These are phyloP conservation scores for Pythium utonaiense DNA, from an alignment of 352 stramenopile genomes.

Conservation along the genomic window DNA sequence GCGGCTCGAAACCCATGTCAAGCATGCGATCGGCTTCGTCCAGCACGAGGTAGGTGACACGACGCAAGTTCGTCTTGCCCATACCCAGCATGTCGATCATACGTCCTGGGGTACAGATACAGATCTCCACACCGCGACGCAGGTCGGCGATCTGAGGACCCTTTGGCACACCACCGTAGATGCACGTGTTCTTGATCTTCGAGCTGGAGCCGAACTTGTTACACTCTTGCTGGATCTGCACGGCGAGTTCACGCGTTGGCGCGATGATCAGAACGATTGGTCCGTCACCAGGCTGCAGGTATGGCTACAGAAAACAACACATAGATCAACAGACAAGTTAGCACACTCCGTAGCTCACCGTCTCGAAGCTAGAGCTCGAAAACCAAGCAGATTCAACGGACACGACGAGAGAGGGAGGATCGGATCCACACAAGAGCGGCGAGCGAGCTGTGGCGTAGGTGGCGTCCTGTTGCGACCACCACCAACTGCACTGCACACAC, in stretches of 20 bases:
- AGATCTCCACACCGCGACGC: constrained; percentile 77
- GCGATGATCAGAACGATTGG: constrained; percentile 98
- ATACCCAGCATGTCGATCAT: constrained; percentile 98
- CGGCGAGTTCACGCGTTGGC: constrained; percentile 97
- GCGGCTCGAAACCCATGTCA: constrained; percentile 94
- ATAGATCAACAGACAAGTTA: constrained; percentile 29
- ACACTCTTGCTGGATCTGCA: constrained; percentile 99
- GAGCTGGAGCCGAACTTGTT: constrained; percentile 97
- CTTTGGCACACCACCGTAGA: constrained; percentile 99
- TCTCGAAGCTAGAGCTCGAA: constrained; percentile 5
- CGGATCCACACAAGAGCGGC: constrained; percentile 10
- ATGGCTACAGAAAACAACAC: constrained; percentile 53
- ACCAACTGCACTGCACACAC: constrained; percentile 2
- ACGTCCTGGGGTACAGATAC: constrained; percentile 93
- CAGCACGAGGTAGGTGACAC: constrained; percentile 98
- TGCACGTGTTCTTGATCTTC: constrained; percentile 99
- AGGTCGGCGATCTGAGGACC: constrained; percentile 86
- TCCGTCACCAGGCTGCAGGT: constrained; percentile 95
- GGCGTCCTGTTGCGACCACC: not conserved
- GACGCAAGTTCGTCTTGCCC: constrained; percentile 94
- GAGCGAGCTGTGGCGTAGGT: constrained; percentile 16
- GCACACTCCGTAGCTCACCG: constrained; percentile 9
- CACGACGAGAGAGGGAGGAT: constrained; percentile 19
- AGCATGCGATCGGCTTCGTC: constrained; percentile 98
- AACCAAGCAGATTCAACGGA: constrained; percentile 24